Conservation (phyloP, 2,329 filamentous ascomycete genomes). For the Penicillium crustosum region DNA sequence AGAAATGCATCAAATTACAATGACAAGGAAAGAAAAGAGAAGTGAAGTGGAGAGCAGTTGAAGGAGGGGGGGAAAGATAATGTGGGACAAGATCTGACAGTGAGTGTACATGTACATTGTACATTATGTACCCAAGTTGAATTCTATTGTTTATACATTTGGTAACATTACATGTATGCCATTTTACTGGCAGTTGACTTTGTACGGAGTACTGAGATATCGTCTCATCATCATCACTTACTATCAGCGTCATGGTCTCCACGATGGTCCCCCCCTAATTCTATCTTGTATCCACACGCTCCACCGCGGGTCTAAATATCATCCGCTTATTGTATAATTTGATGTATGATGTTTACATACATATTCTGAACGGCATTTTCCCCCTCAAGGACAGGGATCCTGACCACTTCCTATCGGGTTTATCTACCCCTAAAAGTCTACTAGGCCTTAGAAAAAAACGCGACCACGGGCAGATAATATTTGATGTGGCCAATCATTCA, state of each 20-base stretch:
- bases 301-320: constrained; percentile 8
- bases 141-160: background rate
- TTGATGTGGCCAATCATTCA: constrained; percentile 11
- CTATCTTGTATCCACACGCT: constrained; percentile 12
- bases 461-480: background rate
- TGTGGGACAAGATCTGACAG: constrained; percentile 16
- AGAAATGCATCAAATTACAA: background rate
- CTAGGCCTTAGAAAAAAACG: background rate
- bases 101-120: background rate
- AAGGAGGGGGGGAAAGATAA: constrained; percentile 7
- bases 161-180: background rate
- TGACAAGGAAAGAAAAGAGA: constrained; percentile 7
- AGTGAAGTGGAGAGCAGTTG: constrained; percentile 5
- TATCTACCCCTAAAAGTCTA: background rate
- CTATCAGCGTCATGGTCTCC: constrained; percentile 10
- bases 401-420: background rate
- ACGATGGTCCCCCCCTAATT: background rate
- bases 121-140: constrained; percentile 2
- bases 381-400: background rate
- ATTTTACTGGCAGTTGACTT: too few species aligned
- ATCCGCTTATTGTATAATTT: constrained; percentile 4
- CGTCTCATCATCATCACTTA: constrained; percentile 19
- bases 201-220: background rate
- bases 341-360: background rate
- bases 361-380: background rate